These are phyloP conservation scores for Simmondsia chinensis DNA, from an alignment of 148 eudicot genomes.

Conservation along the genomic window DNA sequence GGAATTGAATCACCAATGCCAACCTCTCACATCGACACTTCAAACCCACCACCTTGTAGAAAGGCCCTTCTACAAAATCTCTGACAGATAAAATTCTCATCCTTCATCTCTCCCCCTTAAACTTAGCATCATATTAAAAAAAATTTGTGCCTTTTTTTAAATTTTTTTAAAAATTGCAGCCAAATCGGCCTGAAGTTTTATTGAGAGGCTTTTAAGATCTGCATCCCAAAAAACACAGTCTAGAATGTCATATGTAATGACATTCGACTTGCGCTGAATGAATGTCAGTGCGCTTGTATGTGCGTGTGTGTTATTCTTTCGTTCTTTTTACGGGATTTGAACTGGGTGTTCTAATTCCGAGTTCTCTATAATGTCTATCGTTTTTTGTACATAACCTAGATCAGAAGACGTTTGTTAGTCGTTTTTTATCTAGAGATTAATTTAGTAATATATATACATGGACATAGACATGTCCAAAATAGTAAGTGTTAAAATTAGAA, in stretches of 20 bases:
- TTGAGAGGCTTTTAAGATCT: slow-evolving; percentile 52
- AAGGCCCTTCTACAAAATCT: slow-evolving; percentile 85
- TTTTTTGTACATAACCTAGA: slow-evolving; percentile 47
- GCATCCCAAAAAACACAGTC: slow-evolving; percentile 18
- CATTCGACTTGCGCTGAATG: slow-evolving; percentile 35
- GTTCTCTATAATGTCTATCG: slow-evolving; percentile 20
- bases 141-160: slow-evolving; percentile 19
- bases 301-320: slow-evolving; percentile 39
- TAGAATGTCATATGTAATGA: slow-evolving; percentile 41
- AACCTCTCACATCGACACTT: slow-evolving; percentile 24
- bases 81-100: slow-evolving; percentile 15
- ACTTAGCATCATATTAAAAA: slow-evolving; percentile 15
- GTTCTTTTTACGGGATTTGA: slow-evolving; percentile 33
- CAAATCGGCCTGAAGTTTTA: slow-evolving; percentile 57
- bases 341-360: slow-evolving; percentile 27
- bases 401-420: slow-evolving; percentile 21
- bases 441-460: slow-evolving; percentile 52
- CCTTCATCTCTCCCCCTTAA: slow-evolving; percentile 6
- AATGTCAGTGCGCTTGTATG: slow-evolving; percentile 19
- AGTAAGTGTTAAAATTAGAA: slow-evolving; percentile 15
- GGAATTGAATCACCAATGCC: slow-evolving; percentile 63
- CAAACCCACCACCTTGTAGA: slow-evolving; percentile 81
- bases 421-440: too few species aligned
- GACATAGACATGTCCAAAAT: slow-evolving; percentile 57
- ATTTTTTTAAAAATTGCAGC: slow-evolving; percentile 46